Evolutionary conservation across 2,329 filamentous ascomycete species (phyloP).

Genomic region (Arthrobotrys musiformis): DNA sequence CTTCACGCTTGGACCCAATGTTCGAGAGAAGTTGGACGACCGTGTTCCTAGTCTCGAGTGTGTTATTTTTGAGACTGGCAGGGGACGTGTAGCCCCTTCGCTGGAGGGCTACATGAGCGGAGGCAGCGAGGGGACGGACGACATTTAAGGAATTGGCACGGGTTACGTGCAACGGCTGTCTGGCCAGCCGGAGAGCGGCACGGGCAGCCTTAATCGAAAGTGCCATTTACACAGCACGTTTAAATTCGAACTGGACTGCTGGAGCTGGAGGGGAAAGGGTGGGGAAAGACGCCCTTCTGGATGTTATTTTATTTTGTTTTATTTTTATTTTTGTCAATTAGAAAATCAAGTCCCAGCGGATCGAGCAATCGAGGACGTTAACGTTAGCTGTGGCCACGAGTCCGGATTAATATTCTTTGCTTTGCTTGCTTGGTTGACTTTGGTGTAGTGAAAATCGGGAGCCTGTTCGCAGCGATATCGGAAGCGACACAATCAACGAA

Average conservation of each 20-base stretch:
- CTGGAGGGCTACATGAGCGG: constrained; percentile 28
- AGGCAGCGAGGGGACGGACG: constrained; percentile 21
- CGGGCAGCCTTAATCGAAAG: constrained; percentile 39
- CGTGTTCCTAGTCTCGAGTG: constrained; percentile 73
- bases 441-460: constrained; percentile 32
- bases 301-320: no score
- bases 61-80: constrained; percentile 65
- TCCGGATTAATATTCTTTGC: neutral
- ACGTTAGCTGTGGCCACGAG: neutral
- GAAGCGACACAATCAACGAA: constrained; percentile 22
- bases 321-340: neutral
- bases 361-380: neutral
- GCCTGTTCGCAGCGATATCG: constrained; percentile 47
- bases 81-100: constrained; percentile 65
- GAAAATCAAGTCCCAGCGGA: neutral
- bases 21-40: constrained; percentile 92
- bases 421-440: neutral
- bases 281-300: neutral
- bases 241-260: neutral
- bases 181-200: constrained; percentile 26
- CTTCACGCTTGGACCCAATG: constrained; percentile 94
- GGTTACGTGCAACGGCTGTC: constrained; percentile 21
- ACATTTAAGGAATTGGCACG: constrained; percentile 14
- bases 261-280: neutral
- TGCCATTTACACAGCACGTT: constrained; percentile 24